Base-by-base conservation (phyloP, 306 rosid genomes). In the Notholithocarpus densiflorus region DNA sequence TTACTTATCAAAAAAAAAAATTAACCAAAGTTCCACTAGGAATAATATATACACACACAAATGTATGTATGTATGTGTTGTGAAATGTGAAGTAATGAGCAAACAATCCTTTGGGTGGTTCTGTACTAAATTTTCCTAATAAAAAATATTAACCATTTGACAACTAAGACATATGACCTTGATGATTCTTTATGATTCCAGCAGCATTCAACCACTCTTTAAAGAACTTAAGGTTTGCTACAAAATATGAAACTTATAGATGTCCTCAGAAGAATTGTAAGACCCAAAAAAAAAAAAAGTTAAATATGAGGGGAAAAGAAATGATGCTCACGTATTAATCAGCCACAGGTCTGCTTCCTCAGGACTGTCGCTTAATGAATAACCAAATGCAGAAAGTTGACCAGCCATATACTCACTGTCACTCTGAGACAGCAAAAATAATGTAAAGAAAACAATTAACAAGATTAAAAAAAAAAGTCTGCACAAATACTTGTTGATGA, bases 351-450 rank as follows among this genome's bases (percentile, higher is more conserved):
- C 97, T 75, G 99, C 98, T 56, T 85, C 87, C 65, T 95, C 97
- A 34, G 97, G 97, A 84, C 85, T 81, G 76, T 91, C 98, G 66
- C 83, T 89, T 65, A 95, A 74, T 2, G 93, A 88, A 81, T 95
- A 95, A 64, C 99, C 99, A 78, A 91, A 93, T 54, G 98, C 92
- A 40, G 94, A 89, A 79, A 95, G 98, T 82, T 93, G 99, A 72
- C 99, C 99, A 73, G 98, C 97, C 99, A 95, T 95, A 72, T 95
- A 93, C 82, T 93, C 99, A 40, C 97, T 93, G 73, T 95, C 99
- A 72, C 99, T 95, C 98, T 95, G 93, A 18, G 37, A 61, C 17
- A 48, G 76, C 34, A 17, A 66, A 59, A 61, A 66, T 53, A 61
- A 24, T 17, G 62, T 12, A 61, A 62, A 60, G 68, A 21, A 45